Base-by-base conservation (phyloP, 805 yeast genomes). In the Metschnikowia gelsemii region DNA sequence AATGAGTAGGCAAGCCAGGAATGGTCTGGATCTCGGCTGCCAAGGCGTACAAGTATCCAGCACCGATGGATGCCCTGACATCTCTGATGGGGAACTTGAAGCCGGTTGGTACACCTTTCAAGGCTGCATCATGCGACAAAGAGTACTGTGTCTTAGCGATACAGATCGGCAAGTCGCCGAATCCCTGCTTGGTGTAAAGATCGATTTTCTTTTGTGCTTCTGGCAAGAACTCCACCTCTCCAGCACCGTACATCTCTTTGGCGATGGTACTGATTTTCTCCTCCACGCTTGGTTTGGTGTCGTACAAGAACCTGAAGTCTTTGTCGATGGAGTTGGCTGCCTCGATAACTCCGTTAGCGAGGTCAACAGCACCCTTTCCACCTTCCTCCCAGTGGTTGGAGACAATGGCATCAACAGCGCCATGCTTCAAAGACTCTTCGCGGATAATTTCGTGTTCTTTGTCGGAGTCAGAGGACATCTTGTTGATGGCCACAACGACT, bases 361-460 rank as follows among this genome's bases (percentile, higher is more conserved):
- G 71, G 42, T 78, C 81, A 43, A 83, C 73, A 2, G 95, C 88
- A 55, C 95, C 95, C 48, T 64, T 68, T 57, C 95, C 95, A 71
- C 95, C 95, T 66, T 82, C 78, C 58, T 82, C 89, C 91, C 91
- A 85, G 61, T 85, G 95, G 73, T 85, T 82, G 20, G 90, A 81
- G 36, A 81, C 84, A 51, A 85, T 82, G 17, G 93, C 91, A 56
- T 79, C 89, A 35, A 63, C 64, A 21, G 93, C 95, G 60, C 95
- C 95, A 8, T 90, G 90, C 59, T 76, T 76, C 53, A 82, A 59
- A 2, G 93, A 77, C 54, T 76, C 81, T 58, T 80, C 76, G 57
- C 72, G 80, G 49, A 85, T 82, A 32, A 83, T 72, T 46, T 77
- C 82, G 55, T 82, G 80, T 62, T 85, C 95, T 34, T 72, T 75